Base-by-base conservation (phyloP, 2,329 filamentous ascomycete species). In the Ophiostoma sp. region DNA sequence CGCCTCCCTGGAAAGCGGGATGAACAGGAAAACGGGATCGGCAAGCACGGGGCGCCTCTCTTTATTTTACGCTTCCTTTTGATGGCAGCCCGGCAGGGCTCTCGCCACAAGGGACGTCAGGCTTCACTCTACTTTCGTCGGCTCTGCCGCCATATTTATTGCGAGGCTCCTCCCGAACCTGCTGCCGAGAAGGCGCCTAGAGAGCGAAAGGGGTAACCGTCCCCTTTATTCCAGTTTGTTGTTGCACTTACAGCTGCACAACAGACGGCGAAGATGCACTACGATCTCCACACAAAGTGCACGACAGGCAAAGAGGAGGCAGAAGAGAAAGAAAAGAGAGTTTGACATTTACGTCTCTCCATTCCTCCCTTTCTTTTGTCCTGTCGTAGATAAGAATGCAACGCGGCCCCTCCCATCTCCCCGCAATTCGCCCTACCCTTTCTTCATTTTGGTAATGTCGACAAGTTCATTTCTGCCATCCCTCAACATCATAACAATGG, bases 21-120 rank as follows among this genome's bases (percentile, higher is more conserved):
- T 64, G 61, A 61, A 42, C 61, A 36, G 61, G 61, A 36, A 63
- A 71, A 63, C 55, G 69, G 52, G 69, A 71, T 71, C 69, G 69
- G 19, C 69, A 63, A 48, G 69, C 55, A 45, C 52, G 68, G 69
- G 69, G 19, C 68, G 68, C 31, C 50, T 57, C 68, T 70, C 68
- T 42, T 25, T 70, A 70, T 39, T 57, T 42, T 19, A 39, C 31
- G 31, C 66, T 48, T 63, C 15, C 11, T 61, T 9, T 22, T 22
- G 6, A 33, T 33, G 17, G 0, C 22, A 15, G 50, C 50, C 50
- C n/a, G 22, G 8, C 50, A 55, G 22, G 50, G 7, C 50, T 11
- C 5, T 48, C 15, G 15, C 6, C 42, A 36, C 33, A 55, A 55
- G 50, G n/a, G 50, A 55, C 50, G 22, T 17, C 42, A 48, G 15